Evolutionary conservation across 257 asterid species (phyloP).

Genomic region (Solanum dulcamara): DNA sequence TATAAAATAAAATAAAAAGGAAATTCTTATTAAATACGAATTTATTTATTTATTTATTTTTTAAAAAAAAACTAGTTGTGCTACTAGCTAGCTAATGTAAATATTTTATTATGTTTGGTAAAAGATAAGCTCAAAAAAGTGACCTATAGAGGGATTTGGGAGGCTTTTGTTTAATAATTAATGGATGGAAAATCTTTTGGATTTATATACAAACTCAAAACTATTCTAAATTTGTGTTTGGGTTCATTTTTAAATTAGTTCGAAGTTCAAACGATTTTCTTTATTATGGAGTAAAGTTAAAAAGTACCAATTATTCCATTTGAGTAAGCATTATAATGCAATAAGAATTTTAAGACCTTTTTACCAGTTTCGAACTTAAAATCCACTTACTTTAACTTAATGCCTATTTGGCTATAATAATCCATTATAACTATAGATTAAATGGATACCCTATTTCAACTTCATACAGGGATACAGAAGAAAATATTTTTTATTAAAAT

Average conservation of each 20-base stretch:
- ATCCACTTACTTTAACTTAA: not conserved
- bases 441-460: not conserved
- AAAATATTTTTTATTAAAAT: no score
- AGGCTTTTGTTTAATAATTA: not conserved
- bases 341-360: not conserved
- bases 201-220: not conserved
- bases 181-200: not conserved
- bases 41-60: no score
- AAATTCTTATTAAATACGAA: not conserved
- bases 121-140: not conserved
- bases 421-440: not conserved
- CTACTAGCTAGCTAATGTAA: not conserved
- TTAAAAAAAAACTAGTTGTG: not conserved
- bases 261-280: not conserved
- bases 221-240: not conserved
- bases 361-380: not conserved
- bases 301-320: not conserved
- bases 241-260: not conserved
- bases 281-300: not conserved
- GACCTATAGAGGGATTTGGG: not conserved
- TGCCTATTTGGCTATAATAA: not conserved
- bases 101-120: not conserved
- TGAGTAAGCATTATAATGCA: not conserved
- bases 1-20: not conserved
- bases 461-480: not conserved